phyloP scores from a whole-genome alignment of 163 green algal genomes.

The Chlamydomonas reinhardtii region DNA sequence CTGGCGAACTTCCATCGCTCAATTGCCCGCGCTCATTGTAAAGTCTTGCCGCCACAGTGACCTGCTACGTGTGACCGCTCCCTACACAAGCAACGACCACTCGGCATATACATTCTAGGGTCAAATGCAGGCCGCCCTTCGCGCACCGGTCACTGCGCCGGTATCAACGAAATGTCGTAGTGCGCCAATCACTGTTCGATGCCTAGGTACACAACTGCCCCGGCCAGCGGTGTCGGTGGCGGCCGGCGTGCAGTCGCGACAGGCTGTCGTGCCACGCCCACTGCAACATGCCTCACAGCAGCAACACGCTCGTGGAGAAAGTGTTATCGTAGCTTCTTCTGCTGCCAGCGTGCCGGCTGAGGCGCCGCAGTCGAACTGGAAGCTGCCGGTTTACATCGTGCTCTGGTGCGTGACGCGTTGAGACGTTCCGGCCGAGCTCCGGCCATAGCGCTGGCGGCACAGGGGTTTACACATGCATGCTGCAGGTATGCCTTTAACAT shows the following conservation, averaged over 20 bases:
- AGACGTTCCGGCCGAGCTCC: too few relatives aligned
- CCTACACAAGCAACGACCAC: too few relatives aligned
- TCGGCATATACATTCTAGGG: too few relatives aligned
- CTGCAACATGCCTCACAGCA: not conserved
- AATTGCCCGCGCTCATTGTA: too few relatives aligned
- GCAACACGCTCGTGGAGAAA: not conserved
- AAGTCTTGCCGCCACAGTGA: too few relatives aligned
- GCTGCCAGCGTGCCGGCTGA: conserved; percentile 25
- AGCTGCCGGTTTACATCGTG: conserved; percentile 66
- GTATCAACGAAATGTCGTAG: too few relatives aligned
- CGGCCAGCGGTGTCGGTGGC: conserved; percentile 4
- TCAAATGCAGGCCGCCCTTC: too few relatives aligned
- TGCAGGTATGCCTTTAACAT: conserved; percentile 82
- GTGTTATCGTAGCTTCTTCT: not conserved
- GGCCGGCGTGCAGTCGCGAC: conserved; percentile 20
- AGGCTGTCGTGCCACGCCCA: conserved; percentile 15
- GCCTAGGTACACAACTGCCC: not conserved
- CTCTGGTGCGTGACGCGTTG: conserved; percentile 57
- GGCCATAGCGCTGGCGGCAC: not conserved
- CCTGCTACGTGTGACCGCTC: too few relatives aligned
- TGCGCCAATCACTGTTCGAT: too few relatives aligned
- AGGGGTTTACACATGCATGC: not conserved
- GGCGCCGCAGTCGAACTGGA: conserved; percentile 40
- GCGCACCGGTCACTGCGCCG: too few relatives aligned
- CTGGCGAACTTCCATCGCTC: too few relatives aligned